Base-by-base conservation (phyloP, 345 rosid species). In the Aquilaria malaccensis region DNA sequence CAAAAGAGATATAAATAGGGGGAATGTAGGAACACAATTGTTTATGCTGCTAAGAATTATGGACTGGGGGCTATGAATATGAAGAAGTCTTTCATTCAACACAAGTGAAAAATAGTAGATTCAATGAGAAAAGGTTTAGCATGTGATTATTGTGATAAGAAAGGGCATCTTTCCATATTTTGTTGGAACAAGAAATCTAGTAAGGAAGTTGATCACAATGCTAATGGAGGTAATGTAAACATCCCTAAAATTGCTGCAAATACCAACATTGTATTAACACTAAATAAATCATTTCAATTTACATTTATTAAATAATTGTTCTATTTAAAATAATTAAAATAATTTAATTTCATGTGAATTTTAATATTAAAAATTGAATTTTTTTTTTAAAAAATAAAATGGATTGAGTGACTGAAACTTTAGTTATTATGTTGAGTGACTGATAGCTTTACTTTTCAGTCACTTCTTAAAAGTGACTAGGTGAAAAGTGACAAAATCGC, bases 61-160 rank as follows among this genome's bases (percentile, higher is more conserved):
- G 81, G 77, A 57, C 79, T 75, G 30, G 72, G 80, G 52, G 37
- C 49, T 32, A 70, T 61, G 67, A 77, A 74, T 50, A 65, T 46
- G 71, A 78, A 68, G 76, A 81, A 68, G 43, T 69, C 77, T 2
- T 74, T 68, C 48, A 65, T 70, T 33, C 61, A 55, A 43, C 61
- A 70, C 76, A 81, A 60, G 63, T 75, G 30, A 62, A 81, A 76
- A 60, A 48, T 68, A 49, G 54, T 71, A 49, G 83, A 74, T 60
- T 52, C 10, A 30, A 67, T 70, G 58, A 67, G 74, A 67, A 77
- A 64, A 63, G 45, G 45, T 15, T 32, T 62, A 0, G 37, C 65
- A 58, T 82, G 97, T 65, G 67, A 68, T 62, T 76, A 59, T 47
- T 87, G 96, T 59, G 85, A 85, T 48, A 87, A 69, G 81, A 81